These are phyloP conservation scores for Colletotrichum sp. DNA, from an alignment of 2,329 filamentous ascomycete genomes.

Conservation along the genomic window DNA sequence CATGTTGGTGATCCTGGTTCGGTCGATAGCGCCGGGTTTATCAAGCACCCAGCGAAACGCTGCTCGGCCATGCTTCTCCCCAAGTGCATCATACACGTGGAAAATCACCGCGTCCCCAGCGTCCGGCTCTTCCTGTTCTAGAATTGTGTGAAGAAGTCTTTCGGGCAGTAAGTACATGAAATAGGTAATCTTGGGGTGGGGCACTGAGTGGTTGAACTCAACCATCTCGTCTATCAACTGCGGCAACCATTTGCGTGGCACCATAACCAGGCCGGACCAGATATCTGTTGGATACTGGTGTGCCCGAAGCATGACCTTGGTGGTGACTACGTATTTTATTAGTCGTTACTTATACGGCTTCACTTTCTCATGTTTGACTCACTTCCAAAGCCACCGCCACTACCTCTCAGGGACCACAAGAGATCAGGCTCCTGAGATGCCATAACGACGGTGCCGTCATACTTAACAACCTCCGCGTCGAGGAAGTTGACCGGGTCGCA, in stretches of 20 bases:
- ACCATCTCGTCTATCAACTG: neutral
- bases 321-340: neutral
- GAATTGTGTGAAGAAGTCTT: neutral
- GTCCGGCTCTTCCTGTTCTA: neutral
- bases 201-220: neutral
- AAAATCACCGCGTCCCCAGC: neutral
- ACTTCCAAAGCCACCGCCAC: constrained; percentile 10
- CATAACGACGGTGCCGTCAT: neutral
- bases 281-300: constrained; percentile 8
- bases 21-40: neutral
- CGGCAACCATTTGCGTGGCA: neutral
- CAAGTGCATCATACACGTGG: constrained; percentile 5
- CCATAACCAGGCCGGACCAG: neutral
- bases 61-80: neutral
- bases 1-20: constrained; percentile 9
- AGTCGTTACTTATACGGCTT: neutral
- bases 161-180: constrained; percentile 9
- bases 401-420: constrained; percentile 2
- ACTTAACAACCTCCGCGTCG: constrained; percentile 7
- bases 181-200: constrained; percentile 6
- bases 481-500: constrained; percentile 10
- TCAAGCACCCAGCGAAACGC: neutral
- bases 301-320: neutral
- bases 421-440: constrained; percentile 6
- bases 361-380: neutral